A percentile compares a stretch with the other conserved stretches of the same genome.
These are phyloP conservation scores for Phoma herbarum DNA, from an alignment of 2,329 filamentous ascomycete genomes.

Conservation along the genomic window DNA sequence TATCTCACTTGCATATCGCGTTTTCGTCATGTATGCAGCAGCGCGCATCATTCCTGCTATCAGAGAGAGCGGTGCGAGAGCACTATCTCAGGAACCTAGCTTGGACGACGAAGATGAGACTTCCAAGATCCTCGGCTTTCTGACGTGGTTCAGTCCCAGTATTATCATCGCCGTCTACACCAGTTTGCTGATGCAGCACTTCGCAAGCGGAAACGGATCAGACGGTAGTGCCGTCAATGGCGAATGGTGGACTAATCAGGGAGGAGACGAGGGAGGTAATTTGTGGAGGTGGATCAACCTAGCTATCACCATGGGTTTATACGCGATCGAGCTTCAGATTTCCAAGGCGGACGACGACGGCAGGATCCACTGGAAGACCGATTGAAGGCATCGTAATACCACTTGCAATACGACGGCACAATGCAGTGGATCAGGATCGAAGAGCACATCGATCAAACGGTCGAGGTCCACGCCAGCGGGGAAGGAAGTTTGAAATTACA, in stretches of 20 bases:
- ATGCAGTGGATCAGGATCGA: not conserved
- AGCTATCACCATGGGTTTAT: constrained; percentile 85
- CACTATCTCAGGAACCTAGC: constrained; percentile 82
- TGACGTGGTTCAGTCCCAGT: constrained; percentile 94
- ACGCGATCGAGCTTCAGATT: constrained; percentile 88
- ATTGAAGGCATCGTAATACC: constrained; percentile 58
- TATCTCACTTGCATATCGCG: constrained; percentile 91
- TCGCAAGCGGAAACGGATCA: constrained; percentile 70
- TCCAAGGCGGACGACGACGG: constrained; percentile 82
- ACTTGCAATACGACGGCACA: not conserved
- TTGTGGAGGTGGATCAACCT: constrained; percentile 95
- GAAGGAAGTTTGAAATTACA: not conserved
- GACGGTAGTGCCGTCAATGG: constrained; percentile 57
- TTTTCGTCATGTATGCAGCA: constrained; percentile 94
- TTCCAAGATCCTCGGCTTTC: constrained; percentile 78
- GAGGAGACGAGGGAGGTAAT: constrained; percentile 83
- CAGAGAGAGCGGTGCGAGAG: constrained; percentile 82
- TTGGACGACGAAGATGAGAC: constrained; percentile 87
- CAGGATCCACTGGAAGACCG: constrained; percentile 89
- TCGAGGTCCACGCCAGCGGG: not conserved
- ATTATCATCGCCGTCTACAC: constrained; percentile 97
- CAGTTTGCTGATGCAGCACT: constrained; percentile 93
- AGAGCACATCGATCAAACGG: not conserved
- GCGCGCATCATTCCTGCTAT: constrained; percentile 96
- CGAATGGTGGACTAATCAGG: constrained; percentile 85